Evolutionary conservation across 2,329 filamentous ascomycete species (phyloP), one percentile per base, ranked within the genome.

Genomic region (Cercospora zeae-maydis): DNA sequence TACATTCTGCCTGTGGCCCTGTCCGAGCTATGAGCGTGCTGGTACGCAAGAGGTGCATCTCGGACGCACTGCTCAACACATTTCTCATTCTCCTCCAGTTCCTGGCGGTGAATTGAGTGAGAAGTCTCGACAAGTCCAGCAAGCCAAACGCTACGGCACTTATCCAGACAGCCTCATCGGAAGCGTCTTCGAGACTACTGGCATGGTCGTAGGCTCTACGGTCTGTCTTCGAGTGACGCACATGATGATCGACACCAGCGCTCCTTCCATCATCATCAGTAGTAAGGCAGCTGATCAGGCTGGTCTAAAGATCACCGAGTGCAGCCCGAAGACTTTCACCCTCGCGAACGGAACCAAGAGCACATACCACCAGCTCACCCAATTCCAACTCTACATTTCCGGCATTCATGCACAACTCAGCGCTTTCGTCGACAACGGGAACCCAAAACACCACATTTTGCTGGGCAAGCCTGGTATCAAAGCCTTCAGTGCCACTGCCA

Each of bases 171-270:
- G 37, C 33, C 34, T 63, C n/a, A 8, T 27, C 16, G 56, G 61
- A 14, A 11, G 37, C 7, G 33, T 33, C 16, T 63, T 63, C 61
- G 33, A 63, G 13, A 59, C 56, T 4, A 63, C 61, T 1, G 56
- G 61, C 11, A 30, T 63, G 21, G 51, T 63, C 33, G 49, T 56
- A 8, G 45, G 51, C n/a, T 7, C n/a, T n/a, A 36, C 34, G 4
- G 16, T 19, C 30, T 59, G 49, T n/a, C 21, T 63, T 2, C 21
- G 59, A 9, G 51, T 60, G 7, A 54, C 51, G 4, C 57, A 55
- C 57, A 61, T 63, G 58, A 31, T 63, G 14, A 39, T 63, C 39
- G 62, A 63, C 52, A 61, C 62, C 39, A 52, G 51, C 7, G 62
- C 62, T 10, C 16, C 58, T 6, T 27, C 58, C 8, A 61, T 58